Evolutionary conservation across 164 flowering plant species (phyloP), one percentile per base, ranked within the genome.

Genomic region (Stephania japonica): DNA sequence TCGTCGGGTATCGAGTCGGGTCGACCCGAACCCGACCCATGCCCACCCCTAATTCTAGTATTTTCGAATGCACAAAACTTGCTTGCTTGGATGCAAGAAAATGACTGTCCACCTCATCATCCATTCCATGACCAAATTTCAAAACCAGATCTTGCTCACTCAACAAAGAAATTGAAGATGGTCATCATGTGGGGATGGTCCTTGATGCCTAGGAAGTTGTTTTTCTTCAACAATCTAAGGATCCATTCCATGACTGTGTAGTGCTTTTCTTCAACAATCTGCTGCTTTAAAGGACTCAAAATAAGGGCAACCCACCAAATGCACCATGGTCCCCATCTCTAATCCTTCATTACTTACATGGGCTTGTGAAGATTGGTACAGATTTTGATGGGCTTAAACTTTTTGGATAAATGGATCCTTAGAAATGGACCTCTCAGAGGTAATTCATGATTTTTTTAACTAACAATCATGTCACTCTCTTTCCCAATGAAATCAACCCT

Each of bases 261-360:
- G 62, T 47, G 71, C 47, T 74, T 85, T 87, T 76, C 62, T 73
- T 50, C 77, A 75, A 75, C 86, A 79, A 67, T 72, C 70, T 76
- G 80, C 82, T 76, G 70, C 86, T 84, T 87, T 85, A 80, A 84
- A 84, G 87, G 86, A 82, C 75, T 75, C 77, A 42, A 24, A 44
- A 47, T 8, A 11, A 47, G 16, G 53, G 2, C 4, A 47, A 47
- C 4, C 53, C 53, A 47, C 16, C 12, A 16, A 47, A 47, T 16
- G 16, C 53, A 47, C 53, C 16, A 12, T 9, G 53, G 53, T 47
- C 53, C 53, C 53, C 53, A 12, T 44, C 50, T 47, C 53, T 16
- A 47, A 16, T 9, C 16, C 53, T 47, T 47, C 3, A 16, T 47
- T 47, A 11, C 11, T 44, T 56, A 42, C 44, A 42, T 24, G 49